Evolutionary conservation across 768 basidiomycete species (phyloP), one percentile per base, ranked within the genome.

Genomic region (Rhizopogon sp.): DNA sequence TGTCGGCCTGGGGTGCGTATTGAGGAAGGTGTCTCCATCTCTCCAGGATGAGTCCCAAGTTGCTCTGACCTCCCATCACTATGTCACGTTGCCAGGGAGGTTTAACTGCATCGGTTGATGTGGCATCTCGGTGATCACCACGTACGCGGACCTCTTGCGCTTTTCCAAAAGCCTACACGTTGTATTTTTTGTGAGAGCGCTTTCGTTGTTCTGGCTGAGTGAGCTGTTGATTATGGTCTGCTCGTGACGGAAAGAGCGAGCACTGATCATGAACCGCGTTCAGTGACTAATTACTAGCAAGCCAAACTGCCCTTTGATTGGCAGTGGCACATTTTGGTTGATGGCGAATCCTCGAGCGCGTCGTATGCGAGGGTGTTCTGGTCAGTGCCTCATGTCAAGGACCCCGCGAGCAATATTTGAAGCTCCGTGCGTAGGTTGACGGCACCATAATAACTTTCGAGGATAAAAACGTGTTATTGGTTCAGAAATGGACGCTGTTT

Each of bases 381-480:
- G 51, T 10, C 40, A 14, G 50, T 20, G 14, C 39, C 57, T 67
- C 68, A 31, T 62, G 43, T 57, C 29, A 6, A 31, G 58, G 69
- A 69, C 68, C 68, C 69, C 68, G 9, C 41, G 42, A 50, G 58
- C 58, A 54, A 39, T 28, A 67, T 69, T 67, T 10, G 10, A 64
- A 67, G 67, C 65, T 67, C 67, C 65, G 65, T 13, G 31, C 31
- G 41, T 45, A 37, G 49, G 47, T 44, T n/a, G 58, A 52, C 8
- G 46, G 17, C 33, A n/a, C n/a, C n/a, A n/a, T 25, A 5, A 25
- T 25, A 5, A 25, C 25, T 4, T 25, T 25, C 3, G 25, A 25
- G 25, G 3, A 25, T 3, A 39, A 37, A 31, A 3, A 17, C 8
- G 35, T 37, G 52, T 43, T 49, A 33, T 49, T 11, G 3, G 33